Evolutionary conservation across 2,329 filamentous ascomycete genomes (phyloP).

Genomic region (Biscogniauxia marginata): DNA sequence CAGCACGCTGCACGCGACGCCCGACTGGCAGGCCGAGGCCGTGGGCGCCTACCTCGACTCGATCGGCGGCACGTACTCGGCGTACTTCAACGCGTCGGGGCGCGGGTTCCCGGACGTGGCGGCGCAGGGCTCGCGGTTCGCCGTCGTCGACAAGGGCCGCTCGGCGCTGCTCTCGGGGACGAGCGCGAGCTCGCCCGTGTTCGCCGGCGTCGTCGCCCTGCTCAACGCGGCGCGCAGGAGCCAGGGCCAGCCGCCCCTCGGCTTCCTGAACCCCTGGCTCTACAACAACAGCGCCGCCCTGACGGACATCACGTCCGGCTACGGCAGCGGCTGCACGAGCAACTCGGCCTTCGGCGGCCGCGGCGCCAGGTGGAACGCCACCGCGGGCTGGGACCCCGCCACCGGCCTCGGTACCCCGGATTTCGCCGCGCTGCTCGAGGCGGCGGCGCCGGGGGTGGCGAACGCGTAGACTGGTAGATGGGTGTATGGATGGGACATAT

Average conservation of each 20-base stretch:
- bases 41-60: constrained; percentile 35
- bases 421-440: constrained; percentile 27
- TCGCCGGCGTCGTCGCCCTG: constrained; percentile 40
- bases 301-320: constrained; percentile 31
- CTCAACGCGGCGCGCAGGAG: constrained; percentile 42
- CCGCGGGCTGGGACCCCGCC: constrained; percentile 32
- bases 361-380: constrained; percentile 32
- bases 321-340: constrained; percentile 25
- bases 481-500: not conserved
- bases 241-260: constrained; percentile 33
- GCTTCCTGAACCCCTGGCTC: constrained; percentile 32
- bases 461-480: constrained; percentile 20
- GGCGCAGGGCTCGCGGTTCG: constrained; percentile 52
- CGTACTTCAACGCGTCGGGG: constrained; percentile 37
- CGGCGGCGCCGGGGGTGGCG: constrained; percentile 27
- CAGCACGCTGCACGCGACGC: constrained; percentile 37
- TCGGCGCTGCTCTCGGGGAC: constrained; percentile 29
- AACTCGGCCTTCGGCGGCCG: constrained; percentile 24
- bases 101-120: constrained; percentile 41
- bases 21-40: constrained; percentile 33
- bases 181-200: constrained; percentile 38
- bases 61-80: constrained; percentile 37
- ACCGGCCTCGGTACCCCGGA: constrained; percentile 34
- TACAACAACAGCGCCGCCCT: constrained; percentile 33
- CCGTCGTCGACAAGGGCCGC: constrained; percentile 31